These are phyloP conservation scores for Xylariaceae sp. DNA, from an alignment of 2,329 filamentous ascomycete species.

Conservation along the genomic window DNA sequence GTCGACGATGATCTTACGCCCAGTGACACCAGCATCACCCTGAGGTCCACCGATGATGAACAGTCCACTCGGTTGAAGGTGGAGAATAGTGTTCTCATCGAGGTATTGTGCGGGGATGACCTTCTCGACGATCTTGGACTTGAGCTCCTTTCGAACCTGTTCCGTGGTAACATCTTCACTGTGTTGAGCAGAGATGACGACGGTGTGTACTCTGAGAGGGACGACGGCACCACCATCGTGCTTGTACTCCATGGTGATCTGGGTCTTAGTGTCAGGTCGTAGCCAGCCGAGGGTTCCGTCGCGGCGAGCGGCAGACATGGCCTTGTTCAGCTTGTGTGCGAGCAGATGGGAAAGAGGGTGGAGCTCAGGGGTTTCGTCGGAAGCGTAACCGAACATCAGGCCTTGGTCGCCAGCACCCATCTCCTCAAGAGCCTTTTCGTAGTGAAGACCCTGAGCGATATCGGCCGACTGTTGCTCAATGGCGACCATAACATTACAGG, in stretches of 20 bases:
- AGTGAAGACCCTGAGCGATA: slow-evolving; percentile 98
- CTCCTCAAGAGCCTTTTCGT: slow-evolving; percentile 95
- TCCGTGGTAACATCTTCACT: slow-evolving; percentile 83
- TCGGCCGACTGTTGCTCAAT: slow-evolving; percentile 99
- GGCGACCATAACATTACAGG: slow-evolving; percentile 94
- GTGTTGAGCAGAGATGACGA: slow-evolving; percentile 96
- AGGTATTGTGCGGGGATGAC: slow-evolving; percentile 90
- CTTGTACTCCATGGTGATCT: slow-evolving; percentile 98
- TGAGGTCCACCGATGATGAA: slow-evolving; percentile 99
- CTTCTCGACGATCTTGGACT: slow-evolving; percentile 95
- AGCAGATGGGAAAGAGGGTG: slow-evolving; percentile 91
- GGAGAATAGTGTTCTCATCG: slow-evolving; percentile 91
- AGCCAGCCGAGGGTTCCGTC: slow-evolving; percentile 89
- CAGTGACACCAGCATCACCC: slow-evolving; percentile 97
- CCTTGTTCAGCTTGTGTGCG: slow-evolving; percentile 94
- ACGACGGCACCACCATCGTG: slow-evolving; percentile 93
- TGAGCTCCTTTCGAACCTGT: slow-evolving; percentile 88
- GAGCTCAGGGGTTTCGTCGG: slow-evolving; percentile 96
- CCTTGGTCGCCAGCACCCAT: slow-evolving; percentile 98
- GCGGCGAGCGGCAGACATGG: slow-evolving; percentile 85
- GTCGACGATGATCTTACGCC: slow-evolving; percentile 99
- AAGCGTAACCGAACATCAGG: slow-evolving; percentile 99
- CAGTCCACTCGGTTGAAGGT: slow-evolving; percentile 93
- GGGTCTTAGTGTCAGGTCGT: slow-evolving; percentile 98
- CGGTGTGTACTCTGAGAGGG: slow-evolving; percentile 88